Base-by-base conservation (phyloP, 257 asterid species). In the Cruciata laevipes region DNA sequence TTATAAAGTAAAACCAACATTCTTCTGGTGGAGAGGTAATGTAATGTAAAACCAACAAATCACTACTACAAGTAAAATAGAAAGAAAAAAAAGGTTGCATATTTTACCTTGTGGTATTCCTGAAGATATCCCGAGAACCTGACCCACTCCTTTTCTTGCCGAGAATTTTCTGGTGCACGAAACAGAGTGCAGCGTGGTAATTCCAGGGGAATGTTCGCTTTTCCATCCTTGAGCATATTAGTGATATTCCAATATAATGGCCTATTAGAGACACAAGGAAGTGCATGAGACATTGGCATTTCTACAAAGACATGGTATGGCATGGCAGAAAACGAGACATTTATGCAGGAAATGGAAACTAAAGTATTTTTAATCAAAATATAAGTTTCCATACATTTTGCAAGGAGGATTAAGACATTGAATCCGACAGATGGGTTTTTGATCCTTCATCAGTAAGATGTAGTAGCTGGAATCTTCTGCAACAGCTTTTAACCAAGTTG, bases 131-230 rank as follows among this genome's bases (percentile, higher is more conserved):
- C 52, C 74, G 81, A 65, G 85, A 89, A 89, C 24, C 0, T 2
- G 8, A 49, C 33, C 96, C 95, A 87, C 76, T 89, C 96, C 30
- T 10, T 81, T 78, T 81, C 72, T 83, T 89, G 90, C 53, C 63
- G 77, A 71, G 21, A 16, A 77, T 78, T 81, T 80, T 85, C 85
- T 68, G 71, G 67, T 38, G 85, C 86, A n/a, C 85, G 81, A 30
- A 17, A 18, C 40, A 89, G 68, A 67, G 70, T 71, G 76, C 78
- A 85, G 33, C 73, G 44, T 27, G 83, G 86, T 70, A 82, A 71
- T 13, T 52, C 74, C 60, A 83, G 35, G 25, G 80, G 82, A 71
- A 53, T 63, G 61, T 63, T 74, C 44, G 70, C 0, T 42, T n/a
- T 73, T 8, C 71, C 80, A 53, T 32, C 69, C 58, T 79, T 76